A percentile compares a stretch with the other conserved stretches of the same genome.
phyloP scores from a whole-genome alignment of 768 basidiomycete genomes.

The Multifurca ochricompacta region DNA sequence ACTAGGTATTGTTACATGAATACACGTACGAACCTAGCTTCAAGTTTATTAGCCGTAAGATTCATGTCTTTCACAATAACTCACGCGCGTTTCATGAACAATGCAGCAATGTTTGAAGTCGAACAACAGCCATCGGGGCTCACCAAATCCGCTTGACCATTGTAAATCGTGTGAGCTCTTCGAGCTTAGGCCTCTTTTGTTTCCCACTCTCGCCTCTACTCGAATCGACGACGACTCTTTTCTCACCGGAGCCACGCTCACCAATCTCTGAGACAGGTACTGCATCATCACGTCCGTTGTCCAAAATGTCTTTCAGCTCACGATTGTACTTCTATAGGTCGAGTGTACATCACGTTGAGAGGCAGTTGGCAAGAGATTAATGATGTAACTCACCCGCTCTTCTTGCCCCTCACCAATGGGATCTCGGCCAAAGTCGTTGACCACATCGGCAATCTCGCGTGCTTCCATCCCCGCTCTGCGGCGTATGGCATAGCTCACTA shows the following conservation, averaged over 20 bases:
- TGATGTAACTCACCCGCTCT: conserved; percentile 51
- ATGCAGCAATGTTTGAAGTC: background rate
- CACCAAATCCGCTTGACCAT: conserved; percentile 93
- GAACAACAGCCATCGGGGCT: conserved; percentile 1
- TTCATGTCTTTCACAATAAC: conserved; percentile 3
- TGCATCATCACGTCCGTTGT: conserved; percentile 63
- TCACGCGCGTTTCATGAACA: background rate
- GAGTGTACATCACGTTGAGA: background rate
- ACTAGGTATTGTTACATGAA: background rate
- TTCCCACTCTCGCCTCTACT: conserved; percentile 18
- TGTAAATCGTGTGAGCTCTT: conserved; percentile 88
- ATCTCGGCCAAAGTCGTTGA: conserved; percentile 86
- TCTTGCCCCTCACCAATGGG: conserved; percentile 87
- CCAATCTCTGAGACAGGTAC: conserved; percentile 64
- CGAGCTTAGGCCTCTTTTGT: conserved; percentile 61
- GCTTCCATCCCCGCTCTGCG: conserved; percentile 72
- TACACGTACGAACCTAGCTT: background rate
- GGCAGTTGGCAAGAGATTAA: background rate
- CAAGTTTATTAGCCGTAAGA: background rate
- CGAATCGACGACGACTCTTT: conserved; percentile 7
- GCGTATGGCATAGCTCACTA: conserved; percentile 75
- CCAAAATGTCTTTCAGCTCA: conserved; percentile 65
- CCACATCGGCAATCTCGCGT: conserved; percentile 59
- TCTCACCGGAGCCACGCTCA: conserved; percentile 32
- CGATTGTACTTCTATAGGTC: conserved; percentile 67